A percentile compares a stretch with the other conserved stretches of the same genome.
Evolutionary conservation across 495 filamentous ascomycete genomes (phyloP).

Genomic region (Penicillium goetzii): DNA sequence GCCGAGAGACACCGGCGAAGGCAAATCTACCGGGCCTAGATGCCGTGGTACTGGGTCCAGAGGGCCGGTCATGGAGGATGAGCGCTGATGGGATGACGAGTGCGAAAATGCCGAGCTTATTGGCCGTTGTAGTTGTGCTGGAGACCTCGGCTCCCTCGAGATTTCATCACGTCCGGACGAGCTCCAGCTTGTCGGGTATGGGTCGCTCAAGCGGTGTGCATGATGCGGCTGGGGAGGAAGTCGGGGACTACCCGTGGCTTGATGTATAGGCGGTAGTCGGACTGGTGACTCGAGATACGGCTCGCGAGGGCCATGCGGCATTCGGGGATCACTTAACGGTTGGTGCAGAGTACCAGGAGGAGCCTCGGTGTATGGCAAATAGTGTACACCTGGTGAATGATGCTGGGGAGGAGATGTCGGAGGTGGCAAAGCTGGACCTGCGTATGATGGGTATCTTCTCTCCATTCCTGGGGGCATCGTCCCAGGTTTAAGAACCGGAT

Average conservation of each 20-base stretch:
- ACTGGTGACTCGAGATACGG: constrained; percentile 44
- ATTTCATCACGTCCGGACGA: constrained; percentile 31
- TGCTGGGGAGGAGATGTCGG: constrained; percentile 46
- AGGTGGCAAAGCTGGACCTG: constrained; percentile 34
- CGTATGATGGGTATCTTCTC: constrained; percentile 36
- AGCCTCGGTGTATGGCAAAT: constrained; percentile 37
- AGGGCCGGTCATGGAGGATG: constrained; percentile 29
- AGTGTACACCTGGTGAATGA: constrained; percentile 31
- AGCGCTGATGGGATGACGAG: constrained; percentile 28
- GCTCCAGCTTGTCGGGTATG: constrained; percentile 40
- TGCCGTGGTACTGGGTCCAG: constrained; percentile 35
- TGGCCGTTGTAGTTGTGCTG: constrained; percentile 27
- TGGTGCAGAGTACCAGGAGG: constrained; percentile 33
- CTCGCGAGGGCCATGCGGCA: constrained; percentile 38
- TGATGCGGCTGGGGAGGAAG: constrained; percentile 30
- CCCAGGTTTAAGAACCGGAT: constrained; percentile 33
- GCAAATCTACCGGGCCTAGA: constrained; percentile 26
- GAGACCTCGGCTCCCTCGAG: constrained; percentile 28
- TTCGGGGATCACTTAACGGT: constrained; percentile 33
- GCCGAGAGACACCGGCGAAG: constrained; percentile 25
- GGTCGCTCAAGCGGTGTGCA: constrained; percentile 45
- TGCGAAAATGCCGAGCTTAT: constrained; percentile 39
- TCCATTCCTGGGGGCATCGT: constrained; percentile 36
- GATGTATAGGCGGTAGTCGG: constrained; percentile 48
- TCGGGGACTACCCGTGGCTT: constrained; percentile 33